These are phyloP conservation scores for Suillus lakei DNA, from an alignment of 768 basidiomycete genomes.

Conservation along the genomic window DNA sequence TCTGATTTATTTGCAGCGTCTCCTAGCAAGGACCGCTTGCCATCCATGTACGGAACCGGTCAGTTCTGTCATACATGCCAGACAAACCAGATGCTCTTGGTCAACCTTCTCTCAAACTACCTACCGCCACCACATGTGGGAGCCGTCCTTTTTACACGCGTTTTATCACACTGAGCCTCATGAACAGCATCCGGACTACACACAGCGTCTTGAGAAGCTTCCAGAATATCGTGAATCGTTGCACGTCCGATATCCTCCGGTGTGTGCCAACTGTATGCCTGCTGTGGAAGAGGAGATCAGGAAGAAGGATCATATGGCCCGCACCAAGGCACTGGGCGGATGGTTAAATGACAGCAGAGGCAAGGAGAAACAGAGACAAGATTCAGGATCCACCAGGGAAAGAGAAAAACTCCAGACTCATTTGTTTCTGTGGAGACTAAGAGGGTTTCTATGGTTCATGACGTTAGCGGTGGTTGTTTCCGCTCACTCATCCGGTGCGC, in stretches of 20 bases:
- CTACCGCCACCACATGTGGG: conserved; percentile 79
- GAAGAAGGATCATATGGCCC: conserved; percentile 82
- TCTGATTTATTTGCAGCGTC: conserved; percentile 50
- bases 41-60: conserved; percentile 56
- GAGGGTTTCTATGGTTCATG: conserved; percentile 68
- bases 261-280: conserved; percentile 77
- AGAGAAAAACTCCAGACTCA: conserved; percentile 52
- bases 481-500: conserved; percentile 47
- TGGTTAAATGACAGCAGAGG: conserved; percentile 71
- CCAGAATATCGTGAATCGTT: conserved; percentile 77
- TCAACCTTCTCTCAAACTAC: conserved; percentile 89
- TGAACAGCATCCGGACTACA: conserved; percentile 75
- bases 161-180: conserved; percentile 12
- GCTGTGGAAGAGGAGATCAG: conserved; percentile 83
- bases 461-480: conserved; percentile 48
- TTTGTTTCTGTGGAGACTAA: conserved; percentile 67
- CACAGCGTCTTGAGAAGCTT: conserved; percentile 61
- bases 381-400: conserved; percentile 44
- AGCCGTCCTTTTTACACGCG: conserved; percentile 19
- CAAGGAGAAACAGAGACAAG: conserved; percentile 59
- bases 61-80: conserved; percentile 89
- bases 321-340: conserved; percentile 72
- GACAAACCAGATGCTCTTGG: conserved; percentile 89
- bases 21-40: conserved; percentile 70
- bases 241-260: conserved; percentile 83